Conservation (phyloP, 257 asterid genomes). For the Penstemon newberryi region DNA sequence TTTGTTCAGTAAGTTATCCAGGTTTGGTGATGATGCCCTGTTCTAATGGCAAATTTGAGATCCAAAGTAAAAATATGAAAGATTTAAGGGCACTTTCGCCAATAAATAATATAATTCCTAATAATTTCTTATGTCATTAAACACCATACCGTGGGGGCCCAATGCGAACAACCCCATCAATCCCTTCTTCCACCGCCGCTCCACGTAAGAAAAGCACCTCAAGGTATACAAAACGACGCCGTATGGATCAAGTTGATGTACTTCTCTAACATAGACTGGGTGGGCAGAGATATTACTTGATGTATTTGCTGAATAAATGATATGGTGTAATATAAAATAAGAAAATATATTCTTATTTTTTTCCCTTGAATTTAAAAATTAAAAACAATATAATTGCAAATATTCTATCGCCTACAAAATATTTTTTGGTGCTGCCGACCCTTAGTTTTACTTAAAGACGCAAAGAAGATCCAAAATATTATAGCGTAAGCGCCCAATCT, state of each 20-base stretch:
- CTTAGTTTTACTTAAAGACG: constrained; percentile 63
- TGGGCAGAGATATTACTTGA: no score
- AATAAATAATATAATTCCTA: constrained; percentile 4
- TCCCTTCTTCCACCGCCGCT: background rate
- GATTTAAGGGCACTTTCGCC: constrained; percentile 16
- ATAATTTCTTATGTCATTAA: constrained; percentile 36
- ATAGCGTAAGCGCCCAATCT: constrained; percentile 77
- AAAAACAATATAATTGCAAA: no score
- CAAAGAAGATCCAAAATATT: constrained; percentile 61
- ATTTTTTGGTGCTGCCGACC: constrained; percentile 47
- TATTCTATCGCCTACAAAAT: no score
- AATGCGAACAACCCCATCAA: constrained; percentile 13
- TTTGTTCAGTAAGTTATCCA: background rate
- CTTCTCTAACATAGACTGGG: background rate
- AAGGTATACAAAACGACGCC: constrained; percentile 26
- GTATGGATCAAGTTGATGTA: constrained; percentile 17
- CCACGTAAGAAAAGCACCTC: constrained; percentile 34
- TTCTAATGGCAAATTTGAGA: background rate
- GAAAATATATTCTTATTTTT: no score
- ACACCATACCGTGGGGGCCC: constrained; percentile 39
- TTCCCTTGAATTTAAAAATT: no score
- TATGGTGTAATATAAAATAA: no score
- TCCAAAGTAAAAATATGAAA: background rate
- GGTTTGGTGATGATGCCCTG: background rate
- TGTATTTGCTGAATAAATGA: no score